phyloP scores from a whole-genome alignment of 2,329 filamentous ascomycete genomes.

The Alternaria conjuncta region DNA sequence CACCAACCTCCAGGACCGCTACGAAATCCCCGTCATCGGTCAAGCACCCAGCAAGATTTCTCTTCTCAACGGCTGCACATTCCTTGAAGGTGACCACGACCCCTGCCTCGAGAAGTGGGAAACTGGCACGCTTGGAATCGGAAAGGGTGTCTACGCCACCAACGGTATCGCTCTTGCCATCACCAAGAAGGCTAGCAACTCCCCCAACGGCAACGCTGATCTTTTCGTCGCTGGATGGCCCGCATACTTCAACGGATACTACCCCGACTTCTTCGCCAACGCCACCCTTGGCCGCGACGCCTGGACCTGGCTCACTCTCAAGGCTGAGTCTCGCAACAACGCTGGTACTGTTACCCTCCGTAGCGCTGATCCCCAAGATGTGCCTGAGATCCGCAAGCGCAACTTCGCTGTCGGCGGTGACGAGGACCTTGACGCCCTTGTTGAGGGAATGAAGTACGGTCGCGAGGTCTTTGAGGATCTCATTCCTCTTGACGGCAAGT shows the following conservation, averaged over 20 bases:
- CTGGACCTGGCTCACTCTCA: conserved; percentile 61
- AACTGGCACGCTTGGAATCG: conserved; percentile 33
- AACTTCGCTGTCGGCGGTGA: conserved; percentile 24
- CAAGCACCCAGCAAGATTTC: conserved; percentile 45
- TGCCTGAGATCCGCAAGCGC: conserved; percentile 59
- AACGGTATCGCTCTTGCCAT: conserved; percentile 61
- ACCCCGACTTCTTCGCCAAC: conserved; percentile 59
- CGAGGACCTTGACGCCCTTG: conserved; percentile 59
- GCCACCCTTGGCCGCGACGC: conserved; percentile 53
- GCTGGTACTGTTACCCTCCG: conserved; percentile 66
- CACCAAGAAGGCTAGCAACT: conserved; percentile 44
- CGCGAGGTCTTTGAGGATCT: conserved; percentile 51
- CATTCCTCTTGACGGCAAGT: conserved; percentile 52
- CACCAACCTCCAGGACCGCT: conserved; percentile 69
- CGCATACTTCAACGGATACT: conserved; percentile 61
- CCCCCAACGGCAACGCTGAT: conserved; percentile 56
- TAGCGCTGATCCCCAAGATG: conserved; percentile 66
- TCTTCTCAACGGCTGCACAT: conserved; percentile 50
- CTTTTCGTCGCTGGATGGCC: conserved; percentile 62
- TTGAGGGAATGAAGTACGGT: conserved; percentile 62
- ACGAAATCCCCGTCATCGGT: conserved; percentile 56
- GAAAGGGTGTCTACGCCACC: conserved; percentile 56
- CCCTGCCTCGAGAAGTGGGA: conserved; percentile 55
- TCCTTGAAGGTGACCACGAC: conserved; percentile 47
- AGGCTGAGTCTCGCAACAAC: conserved; percentile 67